phyloP scores from a whole-genome alignment of 768 basidiomycete species.

The Rhodotorula taiwanensis region DNA sequence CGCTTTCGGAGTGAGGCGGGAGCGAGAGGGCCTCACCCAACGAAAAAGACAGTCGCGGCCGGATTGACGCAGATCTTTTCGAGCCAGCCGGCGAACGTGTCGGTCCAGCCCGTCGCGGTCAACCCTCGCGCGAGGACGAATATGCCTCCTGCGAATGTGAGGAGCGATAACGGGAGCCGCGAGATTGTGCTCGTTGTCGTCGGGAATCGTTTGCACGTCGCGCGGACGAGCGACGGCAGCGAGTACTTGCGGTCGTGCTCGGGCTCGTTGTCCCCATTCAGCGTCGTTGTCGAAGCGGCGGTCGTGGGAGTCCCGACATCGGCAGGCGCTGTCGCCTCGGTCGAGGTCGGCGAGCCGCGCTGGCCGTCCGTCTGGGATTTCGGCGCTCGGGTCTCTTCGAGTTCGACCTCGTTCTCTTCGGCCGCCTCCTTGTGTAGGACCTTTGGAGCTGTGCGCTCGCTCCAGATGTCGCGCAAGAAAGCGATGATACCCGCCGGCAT shows the following conservation, averaged over 20 bases:
- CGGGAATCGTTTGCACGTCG: slow-evolving; percentile 52
- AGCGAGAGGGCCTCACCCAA: slow-evolving; percentile 56
- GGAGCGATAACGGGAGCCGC: slow-evolving; percentile 56
- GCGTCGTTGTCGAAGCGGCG: not conserved
- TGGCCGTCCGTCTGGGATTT: too few relatives aligned
- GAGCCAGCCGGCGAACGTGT: slow-evolving; percentile 66
- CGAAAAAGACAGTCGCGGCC: slow-evolving; percentile 56
- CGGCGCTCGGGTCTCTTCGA: not conserved
- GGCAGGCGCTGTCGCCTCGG: not conserved
- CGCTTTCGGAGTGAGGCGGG: not conserved
- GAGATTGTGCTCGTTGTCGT: slow-evolving; percentile 58
- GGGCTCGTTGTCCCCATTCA: not conserved
- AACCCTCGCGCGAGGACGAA: slow-evolving; percentile 89
- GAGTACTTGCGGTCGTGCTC: not conserved
- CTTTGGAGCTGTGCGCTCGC: slow-evolving; percentile 13
- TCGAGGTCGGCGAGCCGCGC: not conserved
- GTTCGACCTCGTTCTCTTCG: slow-evolving; percentile 22
- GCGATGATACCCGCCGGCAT: slow-evolving; percentile 72
- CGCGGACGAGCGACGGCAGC: slow-evolving; percentile 13
- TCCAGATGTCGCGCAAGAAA: slow-evolving; percentile 56
- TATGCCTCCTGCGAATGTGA: slow-evolving; percentile 88
- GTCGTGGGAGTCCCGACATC: too few relatives aligned
- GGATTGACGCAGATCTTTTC: slow-evolving; percentile 52
- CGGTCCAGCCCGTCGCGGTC: slow-evolving; percentile 76
- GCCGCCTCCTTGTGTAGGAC: not conserved